Evolutionary conservation across 306 rosid species (phyloP), one percentile per base, ranked within the genome.

Genomic region (Comarum palustre): DNA sequence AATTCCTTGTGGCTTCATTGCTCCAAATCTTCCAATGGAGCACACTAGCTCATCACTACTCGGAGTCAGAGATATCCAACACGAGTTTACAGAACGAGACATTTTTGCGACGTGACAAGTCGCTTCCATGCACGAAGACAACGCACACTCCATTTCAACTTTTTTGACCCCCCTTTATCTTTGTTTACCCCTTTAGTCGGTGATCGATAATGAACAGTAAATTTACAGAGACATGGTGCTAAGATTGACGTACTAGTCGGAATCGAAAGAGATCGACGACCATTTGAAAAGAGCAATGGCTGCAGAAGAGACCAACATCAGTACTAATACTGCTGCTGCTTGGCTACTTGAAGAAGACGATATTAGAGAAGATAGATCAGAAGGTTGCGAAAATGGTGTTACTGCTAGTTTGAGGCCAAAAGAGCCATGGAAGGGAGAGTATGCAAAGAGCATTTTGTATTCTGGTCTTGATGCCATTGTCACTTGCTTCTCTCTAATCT

Each of bases 381-480:
- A 72, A 69, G 24, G 67, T 64, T 14, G 5, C 4, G 70, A 46
- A 41, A 14, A 22, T 39, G 41, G 47, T 34, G 38, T 13, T 5
- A 14, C 14, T 22, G 25, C 7, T 17, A 1, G 17, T 16, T 15
- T 22, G 41, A 84, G 93, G n/a, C 91, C 96, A 70, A 86, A 73
- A 69, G 82, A 86, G 74, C 87, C 90, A 13, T 83, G 87, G 90
- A 84, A 71, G 42, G 86, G 82, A 68, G 79, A 81, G 72, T 71
- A 78, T 74, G 88, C 59, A 3, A 81, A 84, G 75, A 84, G 88
- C 76, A 73, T 83, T 57, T 78, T 84, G 54, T 84, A 81, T 58
- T 87, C 69, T 13, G 90, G 96, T 0, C 88, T 84, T 60, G 91
- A 88, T 75, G 90, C 90, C 57, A 83, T 88, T 59, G 77, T 86